These are phyloP conservation scores for Lachancea cidri DNA, from an alignment of 805 yeast species.

Conservation along the genomic window DNA sequence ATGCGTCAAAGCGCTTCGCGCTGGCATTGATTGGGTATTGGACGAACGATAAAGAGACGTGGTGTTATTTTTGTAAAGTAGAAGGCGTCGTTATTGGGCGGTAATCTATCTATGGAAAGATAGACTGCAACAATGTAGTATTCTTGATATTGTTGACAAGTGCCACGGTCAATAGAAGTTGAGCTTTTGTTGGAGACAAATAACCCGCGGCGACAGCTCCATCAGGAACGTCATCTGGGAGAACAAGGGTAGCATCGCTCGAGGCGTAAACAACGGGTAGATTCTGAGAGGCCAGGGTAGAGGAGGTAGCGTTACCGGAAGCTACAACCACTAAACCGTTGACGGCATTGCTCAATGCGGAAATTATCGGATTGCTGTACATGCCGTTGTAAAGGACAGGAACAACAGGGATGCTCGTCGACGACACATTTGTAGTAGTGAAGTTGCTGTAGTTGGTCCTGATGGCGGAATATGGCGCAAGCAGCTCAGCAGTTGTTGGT, in stretches of 20 bases:
- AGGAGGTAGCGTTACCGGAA: constrained; percentile 18
- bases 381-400: constrained; percentile 28
- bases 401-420: constrained; percentile 15
- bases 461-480: constrained; percentile 17
- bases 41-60: neutral
- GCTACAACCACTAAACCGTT: constrained; percentile 26
- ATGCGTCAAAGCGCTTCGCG: neutral
- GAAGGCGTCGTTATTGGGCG: neutral
- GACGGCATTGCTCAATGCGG: constrained; percentile 15
- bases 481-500: constrained; percentile 18
- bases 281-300: constrained; percentile 10
- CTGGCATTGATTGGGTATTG: neutral
- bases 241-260: constrained; percentile 15
- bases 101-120: constrained; percentile 9
- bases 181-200: constrained; percentile 30
- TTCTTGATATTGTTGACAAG: constrained; percentile 21
- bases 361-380: constrained; percentile 14
- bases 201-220: constrained; percentile 29
- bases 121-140: constrained; percentile 6
- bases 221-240: constrained; percentile 17
- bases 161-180: constrained; percentile 28
- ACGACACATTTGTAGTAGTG: constrained; percentile 16
- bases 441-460: constrained; percentile 21
- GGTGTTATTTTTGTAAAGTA: neutral
- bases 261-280: constrained; percentile 30